Evolutionary conservation across 345 rosid genomes (phyloP).

Genomic region (rapeseed (Brassica napus)): DNA sequence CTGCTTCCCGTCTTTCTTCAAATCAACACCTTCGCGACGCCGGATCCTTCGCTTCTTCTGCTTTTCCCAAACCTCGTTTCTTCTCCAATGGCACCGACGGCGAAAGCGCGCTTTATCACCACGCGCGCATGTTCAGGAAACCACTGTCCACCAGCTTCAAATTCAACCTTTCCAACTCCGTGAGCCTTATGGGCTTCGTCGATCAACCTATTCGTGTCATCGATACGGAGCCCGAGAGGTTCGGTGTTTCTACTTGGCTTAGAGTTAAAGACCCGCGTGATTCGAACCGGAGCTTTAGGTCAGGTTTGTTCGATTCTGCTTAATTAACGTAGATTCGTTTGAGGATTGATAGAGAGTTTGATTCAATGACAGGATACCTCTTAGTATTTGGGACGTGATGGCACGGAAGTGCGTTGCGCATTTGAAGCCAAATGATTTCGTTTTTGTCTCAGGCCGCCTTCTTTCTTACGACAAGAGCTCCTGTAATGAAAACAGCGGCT

Average conservation of each 20-base stretch:
- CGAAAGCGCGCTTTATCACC: slow-evolving; percentile 52
- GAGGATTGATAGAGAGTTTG: neutral
- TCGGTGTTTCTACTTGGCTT: slow-evolving; percentile 54
- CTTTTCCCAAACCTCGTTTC: slow-evolving; percentile 33
- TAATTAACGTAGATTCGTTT: no score
- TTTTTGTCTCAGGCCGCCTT: slow-evolving; percentile 63
- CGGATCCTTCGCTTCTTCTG: slow-evolving; percentile 16
- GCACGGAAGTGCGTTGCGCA: slow-evolving; percentile 52
- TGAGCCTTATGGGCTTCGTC: slow-evolving; percentile 60
- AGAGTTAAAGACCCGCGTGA: slow-evolving; percentile 37
- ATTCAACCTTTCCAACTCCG: slow-evolving; percentile 45
- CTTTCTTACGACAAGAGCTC: slow-evolving; percentile 34
- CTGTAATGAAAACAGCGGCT: slow-evolving; percentile 28
- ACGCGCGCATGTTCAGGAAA: slow-evolving; percentile 55
- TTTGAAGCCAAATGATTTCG: slow-evolving; percentile 57
- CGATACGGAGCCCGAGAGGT: slow-evolving; percentile 7
- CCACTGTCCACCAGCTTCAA: slow-evolving; percentile 49
- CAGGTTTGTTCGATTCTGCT: slow-evolving; percentile 29
- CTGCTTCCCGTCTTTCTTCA: slow-evolving; percentile 36
- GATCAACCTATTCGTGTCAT: slow-evolving; percentile 36
- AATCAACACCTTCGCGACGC: slow-evolving; percentile 21
- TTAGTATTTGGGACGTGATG: slow-evolving; percentile 51
- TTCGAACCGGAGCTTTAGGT: slow-evolving; percentile 51
- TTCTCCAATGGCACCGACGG: slow-evolving; percentile 45
- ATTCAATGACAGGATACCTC: slow-evolving; percentile 45